Base-by-base conservation (phyloP, 148 eudicot genomes). In the Fagopyrum esculentum region DNA sequence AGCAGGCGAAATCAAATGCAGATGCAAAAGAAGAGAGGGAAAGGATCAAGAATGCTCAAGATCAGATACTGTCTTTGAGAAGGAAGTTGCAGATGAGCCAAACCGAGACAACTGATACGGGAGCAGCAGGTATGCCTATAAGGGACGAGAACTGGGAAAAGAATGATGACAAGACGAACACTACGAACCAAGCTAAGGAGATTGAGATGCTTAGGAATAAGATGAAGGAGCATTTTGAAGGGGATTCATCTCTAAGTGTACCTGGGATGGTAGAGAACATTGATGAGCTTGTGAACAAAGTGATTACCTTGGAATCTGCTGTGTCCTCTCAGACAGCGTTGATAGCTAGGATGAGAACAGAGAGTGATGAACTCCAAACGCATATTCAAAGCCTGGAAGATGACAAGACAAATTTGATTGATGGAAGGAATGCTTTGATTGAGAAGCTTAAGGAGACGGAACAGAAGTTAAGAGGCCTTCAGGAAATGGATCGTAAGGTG, bases 211-310 rank as follows among this genome's bases (percentile, higher is more conserved):
- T 82, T 9, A 75, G 79, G 22, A 89, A 84, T 26, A 83, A 84
- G 74, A 80, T 83, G 6, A 84, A 86, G 49, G 86, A 86, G 69
- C 85, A 85, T 22, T 84, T 84, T 77, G 80, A 84, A 26, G 84
- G 49, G 3, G 82, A 79, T 69, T 80, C 81, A 15, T 77, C 73
- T 77, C 77, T 86, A 16, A 82, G 83, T 4, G 91, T 92, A 71
- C 70, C 88, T 15, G 87, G 81, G 77, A 75, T 95, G 85, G 93
- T 89, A 13, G 97, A 90, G 80, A 95, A 86, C 79, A 86, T 95
- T 6, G 94, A 95, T 74, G 90, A 92, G 83, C 93, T 95, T 72
- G 99, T 92, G 35, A 85, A 80, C 77, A 91, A 88, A 83, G 96
- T 92, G 77, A 88, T 90, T 48, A 87, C 75, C 83, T 78, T 92